Evolutionary conservation across 139 green algal genomes (phyloP).

Genomic region (Chlamydomonas applanata): DNA sequence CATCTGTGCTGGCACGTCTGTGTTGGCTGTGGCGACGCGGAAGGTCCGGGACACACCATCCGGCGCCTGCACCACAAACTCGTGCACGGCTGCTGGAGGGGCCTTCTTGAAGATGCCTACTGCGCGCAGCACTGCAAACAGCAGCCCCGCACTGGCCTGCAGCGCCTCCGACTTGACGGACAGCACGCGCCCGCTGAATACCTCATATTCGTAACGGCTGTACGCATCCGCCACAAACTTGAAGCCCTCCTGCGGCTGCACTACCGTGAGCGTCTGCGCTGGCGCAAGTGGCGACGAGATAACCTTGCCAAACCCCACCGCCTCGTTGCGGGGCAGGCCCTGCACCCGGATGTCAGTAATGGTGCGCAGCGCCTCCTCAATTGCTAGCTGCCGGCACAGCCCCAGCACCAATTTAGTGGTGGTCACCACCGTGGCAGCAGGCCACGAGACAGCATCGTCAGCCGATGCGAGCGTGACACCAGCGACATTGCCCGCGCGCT

Average conservation of each 20-base stretch:
- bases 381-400: constrained; percentile 64
- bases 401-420: constrained; percentile 66
- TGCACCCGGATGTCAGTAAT: constrained; percentile 53
- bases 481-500: background rate
- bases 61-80: constrained; percentile 66
- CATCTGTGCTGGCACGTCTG: constrained; percentile 72
- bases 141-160: constrained; percentile 38
- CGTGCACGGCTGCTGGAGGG: constrained; percentile 71
- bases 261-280: constrained; percentile 70
- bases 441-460: constrained; percentile 47
- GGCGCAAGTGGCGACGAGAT: constrained; percentile 69
- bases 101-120: constrained; percentile 47
- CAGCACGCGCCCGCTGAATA: constrained; percentile 72
- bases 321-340: constrained; percentile 53
- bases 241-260: constrained; percentile 81
- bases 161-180: constrained; percentile 60
- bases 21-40: constrained; percentile 70
- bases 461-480: background rate
- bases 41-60: constrained; percentile 72
- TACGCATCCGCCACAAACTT: constrained; percentile 70
- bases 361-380: constrained; percentile 69
- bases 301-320: constrained; percentile 55
- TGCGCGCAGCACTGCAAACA: constrained; percentile 42
- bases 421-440: constrained; percentile 47
- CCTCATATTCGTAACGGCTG: constrained; percentile 80